Percentiles rank a stretch among this genome's conserved stretches.
Conservation (phyloP, 148 eudicot genomes). For the Rhododendron molle region DNA sequence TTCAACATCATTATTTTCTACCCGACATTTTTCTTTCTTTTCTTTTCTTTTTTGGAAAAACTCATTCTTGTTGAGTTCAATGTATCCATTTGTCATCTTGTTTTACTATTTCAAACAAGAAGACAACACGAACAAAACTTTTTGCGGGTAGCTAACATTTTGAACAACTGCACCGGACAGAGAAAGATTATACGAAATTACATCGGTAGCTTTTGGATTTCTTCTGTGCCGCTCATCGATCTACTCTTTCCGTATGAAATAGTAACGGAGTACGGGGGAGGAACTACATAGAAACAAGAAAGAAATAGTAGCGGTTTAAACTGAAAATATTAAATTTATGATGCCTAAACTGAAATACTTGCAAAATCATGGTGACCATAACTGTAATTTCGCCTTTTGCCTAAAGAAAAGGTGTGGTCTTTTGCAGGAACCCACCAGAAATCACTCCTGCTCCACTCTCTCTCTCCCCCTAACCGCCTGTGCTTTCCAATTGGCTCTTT, state of each 20-base stretch:
- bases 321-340: background rate
- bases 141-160: background rate
- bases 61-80: background rate
- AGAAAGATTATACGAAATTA: background rate
- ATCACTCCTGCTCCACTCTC: conserved; percentile 63
- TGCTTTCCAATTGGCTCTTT: conserved; percentile 47
- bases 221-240: background rate
- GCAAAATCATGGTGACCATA: background rate
- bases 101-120: background rate
- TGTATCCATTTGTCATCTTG: background rate
- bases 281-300: background rate
- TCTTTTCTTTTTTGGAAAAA: background rate
- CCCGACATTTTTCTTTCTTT: background rate
- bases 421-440: conserved; percentile 66
- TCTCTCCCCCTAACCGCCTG: conserved; percentile 48
- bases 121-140: background rate
- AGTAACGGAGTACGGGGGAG: background rate
- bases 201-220: background rate
- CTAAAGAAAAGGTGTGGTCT: conserved; percentile 36
- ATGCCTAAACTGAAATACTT: conserved; percentile 18
- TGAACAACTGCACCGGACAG: background rate
- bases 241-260: background rate
- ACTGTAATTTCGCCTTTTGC: background rate
- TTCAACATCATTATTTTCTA: background rate
- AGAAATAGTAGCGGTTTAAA: background rate